Percentiles rank a stretch among this genome's conserved stretches.
These are phyloP conservation scores for Auriscalpium microsporum DNA, from an alignment of 768 basidiomycete genomes.

Conservation along the genomic window DNA sequence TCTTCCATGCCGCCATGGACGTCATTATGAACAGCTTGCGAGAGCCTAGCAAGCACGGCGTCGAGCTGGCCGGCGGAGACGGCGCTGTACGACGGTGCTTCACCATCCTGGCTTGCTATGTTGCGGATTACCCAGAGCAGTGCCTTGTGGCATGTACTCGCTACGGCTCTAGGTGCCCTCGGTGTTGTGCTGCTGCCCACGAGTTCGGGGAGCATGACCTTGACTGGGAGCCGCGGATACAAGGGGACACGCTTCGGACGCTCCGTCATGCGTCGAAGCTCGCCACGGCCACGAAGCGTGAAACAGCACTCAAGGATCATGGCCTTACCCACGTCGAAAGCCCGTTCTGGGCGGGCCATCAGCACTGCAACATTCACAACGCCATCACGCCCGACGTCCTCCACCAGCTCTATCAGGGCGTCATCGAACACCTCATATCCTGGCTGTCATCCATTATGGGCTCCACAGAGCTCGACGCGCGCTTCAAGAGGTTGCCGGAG, in stretches of 20 bases:
- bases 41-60: slow-evolving; percentile 8
- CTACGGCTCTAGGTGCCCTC: neutral
- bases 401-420: slow-evolving; percentile 15
- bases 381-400: slow-evolving; percentile 15
- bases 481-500: neutral
- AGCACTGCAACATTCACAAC: slow-evolving; percentile 10
- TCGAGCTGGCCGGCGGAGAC: slow-evolving; percentile 12
- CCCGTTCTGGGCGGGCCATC: slow-evolving; percentile 15
- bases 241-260: neutral
- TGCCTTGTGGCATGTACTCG: slow-evolving; percentile 10
- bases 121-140: slow-evolving; percentile 20
- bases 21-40: slow-evolving; percentile 7
- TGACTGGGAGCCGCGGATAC: neutral
- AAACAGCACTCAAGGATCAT: neutral
- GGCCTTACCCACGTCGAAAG: neutral
- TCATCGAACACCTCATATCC: slow-evolving; percentile 5
- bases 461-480: neutral
- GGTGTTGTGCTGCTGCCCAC: neutral
- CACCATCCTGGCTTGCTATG: slow-evolving; percentile 15
- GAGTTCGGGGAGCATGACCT: neutral
- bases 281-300: neutral
- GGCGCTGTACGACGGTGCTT: slow-evolving; percentile 7
- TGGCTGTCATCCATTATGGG: slow-evolving; percentile 1
- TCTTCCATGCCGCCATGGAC: slow-evolving; percentile 17
- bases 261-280: neutral